phyloP scores from a whole-genome alignment of 2,329 filamentous ascomycete genomes.

The Penicillium sp. region DNA sequence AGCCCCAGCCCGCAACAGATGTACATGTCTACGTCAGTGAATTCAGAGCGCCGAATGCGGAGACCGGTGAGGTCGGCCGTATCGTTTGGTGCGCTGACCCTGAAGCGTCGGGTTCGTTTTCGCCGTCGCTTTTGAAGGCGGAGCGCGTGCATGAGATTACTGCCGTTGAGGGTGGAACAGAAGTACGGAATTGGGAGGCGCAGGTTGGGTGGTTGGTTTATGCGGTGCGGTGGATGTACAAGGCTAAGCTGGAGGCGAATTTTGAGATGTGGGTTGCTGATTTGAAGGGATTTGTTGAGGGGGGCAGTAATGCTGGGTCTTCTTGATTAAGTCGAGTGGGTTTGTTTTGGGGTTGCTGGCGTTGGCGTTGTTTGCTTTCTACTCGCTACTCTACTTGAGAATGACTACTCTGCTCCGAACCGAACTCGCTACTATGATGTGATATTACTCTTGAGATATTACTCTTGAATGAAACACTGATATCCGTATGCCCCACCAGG shows the following conservation, averaged over 20 bases:
- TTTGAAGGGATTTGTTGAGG: slow-evolving; percentile 45
- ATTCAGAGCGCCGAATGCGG: slow-evolving; percentile 29
- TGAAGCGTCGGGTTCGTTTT: slow-evolving; percentile 31
- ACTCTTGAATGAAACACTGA: neutral
- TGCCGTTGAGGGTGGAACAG: slow-evolving; percentile 35
- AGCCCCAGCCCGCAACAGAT: slow-evolving; percentile 28
- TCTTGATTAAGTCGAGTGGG: neutral
- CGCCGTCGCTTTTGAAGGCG: slow-evolving; percentile 40
- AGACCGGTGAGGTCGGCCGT: slow-evolving; percentile 20
- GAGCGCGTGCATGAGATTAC: slow-evolving; percentile 52
- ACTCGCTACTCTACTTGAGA: no score
- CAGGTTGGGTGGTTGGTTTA: slow-evolving; percentile 46
- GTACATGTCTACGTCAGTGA: slow-evolving; percentile 35
- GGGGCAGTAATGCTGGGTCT: neutral
- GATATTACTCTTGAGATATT: no score
- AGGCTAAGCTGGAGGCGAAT: slow-evolving; percentile 34
- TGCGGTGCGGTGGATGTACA: slow-evolving; percentile 46
- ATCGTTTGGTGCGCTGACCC: slow-evolving; percentile 34
- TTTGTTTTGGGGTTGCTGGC: no score
- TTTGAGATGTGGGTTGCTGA: slow-evolving; percentile 46
- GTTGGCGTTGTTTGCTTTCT: neutral
- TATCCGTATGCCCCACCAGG: neutral
- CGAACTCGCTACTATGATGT: no score
- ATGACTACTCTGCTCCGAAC: no score
- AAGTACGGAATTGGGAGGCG: slow-evolving; percentile 48